Conservation (phyloP, 2,329 filamentous ascomycete species). For the Helminthosporium solani region DNA sequence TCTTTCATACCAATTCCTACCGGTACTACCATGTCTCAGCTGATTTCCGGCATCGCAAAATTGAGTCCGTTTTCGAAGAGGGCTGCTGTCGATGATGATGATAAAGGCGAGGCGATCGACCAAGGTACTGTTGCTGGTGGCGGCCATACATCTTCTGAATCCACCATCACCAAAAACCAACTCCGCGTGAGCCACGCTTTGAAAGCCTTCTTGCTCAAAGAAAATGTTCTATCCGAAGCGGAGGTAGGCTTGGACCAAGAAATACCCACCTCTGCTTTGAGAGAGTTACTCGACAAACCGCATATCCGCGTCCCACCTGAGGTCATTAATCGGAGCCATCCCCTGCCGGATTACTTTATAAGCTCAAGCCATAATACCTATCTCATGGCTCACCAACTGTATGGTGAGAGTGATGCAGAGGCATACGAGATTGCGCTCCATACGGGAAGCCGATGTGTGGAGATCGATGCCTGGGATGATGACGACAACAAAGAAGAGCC, state of each 20-base stretch:
- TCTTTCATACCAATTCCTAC: background rate
- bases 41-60: slow-evolving; percentile 36
- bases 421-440: slow-evolving; percentile 64
- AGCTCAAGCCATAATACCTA: slow-evolving; percentile 75
- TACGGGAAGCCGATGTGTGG: slow-evolving; percentile 67
- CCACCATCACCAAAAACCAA: slow-evolving; percentile 53
- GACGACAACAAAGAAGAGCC: slow-evolving; percentile 61
- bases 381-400: slow-evolving; percentile 68
- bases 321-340: slow-evolving; percentile 59
- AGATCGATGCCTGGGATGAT: slow-evolving; percentile 73
- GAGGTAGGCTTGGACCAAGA: slow-evolving; percentile 53
- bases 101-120: slow-evolving; percentile 58
- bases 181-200: slow-evolving; percentile 62
- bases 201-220: slow-evolving; percentile 56
- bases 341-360: slow-evolving; percentile 70
- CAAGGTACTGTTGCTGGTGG: slow-evolving; percentile 56
- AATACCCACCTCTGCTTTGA: slow-evolving; percentile 49
- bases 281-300: slow-evolving; percentile 56
- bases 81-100: slow-evolving; percentile 45
- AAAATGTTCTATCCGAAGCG: slow-evolving; percentile 50
- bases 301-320: slow-evolving; percentile 59
- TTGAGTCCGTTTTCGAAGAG: slow-evolving; percentile 36
- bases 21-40: slow-evolving; percentile 29
- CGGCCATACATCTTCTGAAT: slow-evolving; percentile 55
- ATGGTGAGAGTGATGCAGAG: slow-evolving; percentile 60